Percentiles rank a stretch among this genome's conserved stretches.
Evolutionary conservation across 768 basidiomycete species (phyloP).

Genomic region (Rhodotorula paludigena): DNA sequence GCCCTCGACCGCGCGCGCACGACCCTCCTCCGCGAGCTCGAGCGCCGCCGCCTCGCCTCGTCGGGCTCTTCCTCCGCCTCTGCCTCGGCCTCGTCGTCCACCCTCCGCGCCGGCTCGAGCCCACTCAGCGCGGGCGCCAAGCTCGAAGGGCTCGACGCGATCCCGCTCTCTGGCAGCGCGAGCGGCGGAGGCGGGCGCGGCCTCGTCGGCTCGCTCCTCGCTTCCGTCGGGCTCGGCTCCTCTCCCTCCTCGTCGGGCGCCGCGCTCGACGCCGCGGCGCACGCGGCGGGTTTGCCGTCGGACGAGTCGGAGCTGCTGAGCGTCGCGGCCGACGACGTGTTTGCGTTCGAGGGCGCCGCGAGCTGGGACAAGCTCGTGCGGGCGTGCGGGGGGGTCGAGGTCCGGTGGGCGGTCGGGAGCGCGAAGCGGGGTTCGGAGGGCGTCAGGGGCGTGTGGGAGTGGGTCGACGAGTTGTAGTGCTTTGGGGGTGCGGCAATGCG

Average conservation of each 20-base stretch:
- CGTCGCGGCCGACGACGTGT: constrained; percentile 23
- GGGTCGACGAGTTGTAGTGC: constrained; percentile 27
- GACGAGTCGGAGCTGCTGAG: constrained; percentile 31
- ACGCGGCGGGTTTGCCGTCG: constrained; percentile 5
- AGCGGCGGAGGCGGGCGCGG: not conserved
- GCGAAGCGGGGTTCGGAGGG: constrained; percentile 7
- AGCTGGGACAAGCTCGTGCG: constrained; percentile 33
- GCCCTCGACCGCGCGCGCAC: constrained; percentile 35
- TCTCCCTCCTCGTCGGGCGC: not conserved
- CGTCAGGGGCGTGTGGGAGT: constrained; percentile 24
- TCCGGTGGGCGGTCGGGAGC: constrained; percentile 24
- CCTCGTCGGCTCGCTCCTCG: not conserved
- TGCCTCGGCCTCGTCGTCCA: not conserved
- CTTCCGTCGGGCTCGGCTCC: constrained; percentile 1
- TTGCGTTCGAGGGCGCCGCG: constrained; percentile 27
- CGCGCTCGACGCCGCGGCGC: no score
- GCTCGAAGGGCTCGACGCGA: constrained; percentile 36
- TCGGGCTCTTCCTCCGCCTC: not conserved
- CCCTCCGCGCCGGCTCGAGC: no score
- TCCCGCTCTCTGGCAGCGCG: not conserved
- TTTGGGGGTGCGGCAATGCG: no score
- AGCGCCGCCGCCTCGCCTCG: constrained; percentile 24
- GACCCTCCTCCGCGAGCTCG: constrained; percentile 37
- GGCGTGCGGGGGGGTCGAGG: constrained; percentile 4
- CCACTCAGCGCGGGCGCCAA: constrained; percentile 17